Evolutionary conservation across 371 early-diverging fungal genomes (phyloP).

Genomic region (Conidiobolus incongruus): DNA sequence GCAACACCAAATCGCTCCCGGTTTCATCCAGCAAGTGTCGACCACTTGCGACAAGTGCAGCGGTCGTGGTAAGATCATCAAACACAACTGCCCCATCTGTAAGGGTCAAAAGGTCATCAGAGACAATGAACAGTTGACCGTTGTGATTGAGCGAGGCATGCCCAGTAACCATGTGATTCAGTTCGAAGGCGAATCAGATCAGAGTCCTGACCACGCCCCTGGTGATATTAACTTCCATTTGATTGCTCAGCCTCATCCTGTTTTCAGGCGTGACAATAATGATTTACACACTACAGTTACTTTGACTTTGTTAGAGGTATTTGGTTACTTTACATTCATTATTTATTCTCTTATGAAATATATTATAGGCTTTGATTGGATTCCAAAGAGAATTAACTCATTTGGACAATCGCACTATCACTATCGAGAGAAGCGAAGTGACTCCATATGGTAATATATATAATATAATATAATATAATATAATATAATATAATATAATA

Average conservation of each 20-base stretch:
- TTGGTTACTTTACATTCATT: slow-evolving; percentile 58
- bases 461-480: neutral
- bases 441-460: slow-evolving; percentile 27
- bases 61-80: slow-evolving; percentile 73
- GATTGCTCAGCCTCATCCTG: slow-evolving; percentile 48
- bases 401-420: slow-evolving; percentile 49
- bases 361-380: slow-evolving; percentile 54
- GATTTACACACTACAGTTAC: slow-evolving; percentile 60
- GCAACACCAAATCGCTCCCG: slow-evolving; percentile 74
- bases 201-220: slow-evolving; percentile 63
- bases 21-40: slow-evolving; percentile 85
- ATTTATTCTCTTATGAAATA: slow-evolving; percentile 76
- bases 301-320: slow-evolving; percentile 61
- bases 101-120: slow-evolving; percentile 63
- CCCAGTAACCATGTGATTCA: slow-evolving; percentile 44
- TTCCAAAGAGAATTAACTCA: slow-evolving; percentile 62
- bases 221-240: slow-evolving; percentile 78
- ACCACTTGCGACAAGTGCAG: slow-evolving; percentile 70
- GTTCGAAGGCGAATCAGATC: slow-evolving; percentile 81
- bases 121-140: slow-evolving; percentile 53
- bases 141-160: slow-evolving; percentile 78
- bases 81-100: slow-evolving; percentile 58
- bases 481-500: too few relatives aligned
- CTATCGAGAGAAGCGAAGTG: slow-evolving; percentile 27
- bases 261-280: slow-evolving; percentile 58